phyloP scores from a whole-genome alignment of 2,329 filamentous ascomycete species.

The Exophiala lecanii-corni region DNA sequence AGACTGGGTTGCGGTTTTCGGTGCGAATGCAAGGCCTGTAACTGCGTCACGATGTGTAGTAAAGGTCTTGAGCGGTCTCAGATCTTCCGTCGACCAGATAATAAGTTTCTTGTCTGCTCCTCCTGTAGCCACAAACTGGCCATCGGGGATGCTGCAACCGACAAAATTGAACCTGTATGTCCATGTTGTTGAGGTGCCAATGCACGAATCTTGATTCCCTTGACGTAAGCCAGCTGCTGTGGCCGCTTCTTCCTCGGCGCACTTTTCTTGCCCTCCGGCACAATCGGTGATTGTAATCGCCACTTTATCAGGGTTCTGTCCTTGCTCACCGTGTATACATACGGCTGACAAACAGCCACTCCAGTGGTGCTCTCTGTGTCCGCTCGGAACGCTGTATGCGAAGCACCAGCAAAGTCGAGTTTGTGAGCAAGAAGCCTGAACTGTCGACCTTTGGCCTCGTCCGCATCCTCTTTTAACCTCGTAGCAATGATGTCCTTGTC shows the following conservation, averaged over 20 bases:
- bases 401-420: constrained; percentile 64
- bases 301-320: constrained; percentile 84
- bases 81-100: constrained; percentile 76
- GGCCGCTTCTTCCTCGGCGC: constrained; percentile 37
- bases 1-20: constrained; percentile 57
- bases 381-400: constrained; percentile 69
- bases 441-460: constrained; percentile 83
- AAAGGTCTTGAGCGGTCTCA: constrained; percentile 77
- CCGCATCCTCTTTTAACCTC: constrained; percentile 82
- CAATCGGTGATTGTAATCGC: constrained; percentile 60
- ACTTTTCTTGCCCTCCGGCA: background rate
- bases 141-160: constrained; percentile 82
- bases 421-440: constrained; percentile 75
- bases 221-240: constrained; percentile 46
- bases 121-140: constrained; percentile 85
- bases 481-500: constrained; percentile 90
- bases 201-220: constrained; percentile 38
- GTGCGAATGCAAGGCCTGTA: constrained; percentile 76
- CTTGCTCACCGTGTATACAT: constrained; percentile 83
- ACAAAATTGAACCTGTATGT: constrained; percentile 74
- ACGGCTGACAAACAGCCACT: constrained; percentile 72
- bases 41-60: constrained; percentile 88
- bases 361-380: constrained; percentile 75
- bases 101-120: constrained; percentile 80
- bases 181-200: constrained; percentile 54